phyloP scores from a whole-genome alignment of 768 basidiomycete species.

The Termitomyces heimii region DNA sequence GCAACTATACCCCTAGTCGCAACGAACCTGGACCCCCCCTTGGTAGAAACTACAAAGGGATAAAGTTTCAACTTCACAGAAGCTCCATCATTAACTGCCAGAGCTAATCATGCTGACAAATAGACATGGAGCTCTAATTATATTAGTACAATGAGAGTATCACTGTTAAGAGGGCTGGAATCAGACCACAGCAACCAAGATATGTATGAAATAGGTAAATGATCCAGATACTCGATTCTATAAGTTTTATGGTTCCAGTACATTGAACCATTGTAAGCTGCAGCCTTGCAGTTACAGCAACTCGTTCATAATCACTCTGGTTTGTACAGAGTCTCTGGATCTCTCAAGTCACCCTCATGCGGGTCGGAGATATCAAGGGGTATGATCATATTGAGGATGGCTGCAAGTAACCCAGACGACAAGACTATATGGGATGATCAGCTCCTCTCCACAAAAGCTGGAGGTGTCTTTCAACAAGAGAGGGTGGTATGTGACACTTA shows the following conservation, averaged over 20 bases:
- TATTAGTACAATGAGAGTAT: neutral
- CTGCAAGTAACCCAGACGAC: conserved; percentile 50
- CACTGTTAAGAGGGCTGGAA: neutral
- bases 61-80: neutral
- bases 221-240: neutral
- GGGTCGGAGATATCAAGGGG: conserved; percentile 24
- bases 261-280: neutral
- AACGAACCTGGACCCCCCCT: too few species aligned
- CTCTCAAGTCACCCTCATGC: neutral
- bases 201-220: neutral
- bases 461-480: too few species aligned
- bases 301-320: neutral
- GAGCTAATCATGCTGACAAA: neutral
- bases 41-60: too few species aligned
- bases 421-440: conserved; percentile 33
- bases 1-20: too few species aligned
- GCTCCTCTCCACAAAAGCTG: neutral
- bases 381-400: conserved; percentile 51
- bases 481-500: conserved; percentile 32
- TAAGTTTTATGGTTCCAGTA: neutral
- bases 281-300: neutral
- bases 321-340: neutral
- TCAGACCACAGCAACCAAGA: neutral
- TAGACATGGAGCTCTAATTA: too few species aligned
- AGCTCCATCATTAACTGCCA: too few species aligned